Percentiles rank a stretch among this genome's conserved stretches.
phyloP scores from a whole-genome alignment of 2,329 filamentous ascomycete species.

The Bipolaris bicolor region DNA sequence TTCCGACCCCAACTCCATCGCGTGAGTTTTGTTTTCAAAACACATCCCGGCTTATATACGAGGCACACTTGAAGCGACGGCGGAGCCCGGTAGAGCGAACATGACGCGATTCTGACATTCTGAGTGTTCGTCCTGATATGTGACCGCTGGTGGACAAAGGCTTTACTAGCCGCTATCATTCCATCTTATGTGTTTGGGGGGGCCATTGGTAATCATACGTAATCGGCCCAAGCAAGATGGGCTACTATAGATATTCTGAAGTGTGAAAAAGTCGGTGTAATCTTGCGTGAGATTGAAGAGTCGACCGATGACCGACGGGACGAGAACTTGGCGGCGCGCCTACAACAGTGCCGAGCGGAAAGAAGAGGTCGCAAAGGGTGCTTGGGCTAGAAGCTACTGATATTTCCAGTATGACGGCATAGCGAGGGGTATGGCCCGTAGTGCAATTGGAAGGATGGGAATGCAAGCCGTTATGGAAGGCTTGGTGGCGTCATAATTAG shows the following conservation, averaged over 20 bases:
- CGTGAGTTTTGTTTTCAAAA: not conserved
- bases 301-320: slow-evolving; percentile 3
- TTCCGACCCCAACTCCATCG: not conserved
- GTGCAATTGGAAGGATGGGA: slow-evolving; percentile 2
- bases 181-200: not conserved
- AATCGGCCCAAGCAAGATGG: not conserved
- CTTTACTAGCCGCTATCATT: not conserved
- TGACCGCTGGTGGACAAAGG: not conserved
- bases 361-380: not conserved
- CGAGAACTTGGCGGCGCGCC: not conserved
- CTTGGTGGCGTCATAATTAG: slow-evolving; percentile 11
- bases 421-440: slow-evolving; percentile 6
- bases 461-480: not conserved
- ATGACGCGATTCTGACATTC: not conserved
- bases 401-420: not conserved
- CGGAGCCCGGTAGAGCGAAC: not conserved
- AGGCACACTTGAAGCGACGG: not conserved
- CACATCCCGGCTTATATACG: not conserved
- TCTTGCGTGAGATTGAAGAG: slow-evolving; percentile 5
- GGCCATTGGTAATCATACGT: not conserved
- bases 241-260: not conserved
- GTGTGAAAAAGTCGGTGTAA: slow-evolving; percentile 3
- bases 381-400: not conserved
- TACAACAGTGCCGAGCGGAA: not conserved
- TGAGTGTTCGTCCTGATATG: not conserved